phyloP scores from a whole-genome alignment of 176 grass and related monocot genomes.

The Puya raimondii region DNA sequence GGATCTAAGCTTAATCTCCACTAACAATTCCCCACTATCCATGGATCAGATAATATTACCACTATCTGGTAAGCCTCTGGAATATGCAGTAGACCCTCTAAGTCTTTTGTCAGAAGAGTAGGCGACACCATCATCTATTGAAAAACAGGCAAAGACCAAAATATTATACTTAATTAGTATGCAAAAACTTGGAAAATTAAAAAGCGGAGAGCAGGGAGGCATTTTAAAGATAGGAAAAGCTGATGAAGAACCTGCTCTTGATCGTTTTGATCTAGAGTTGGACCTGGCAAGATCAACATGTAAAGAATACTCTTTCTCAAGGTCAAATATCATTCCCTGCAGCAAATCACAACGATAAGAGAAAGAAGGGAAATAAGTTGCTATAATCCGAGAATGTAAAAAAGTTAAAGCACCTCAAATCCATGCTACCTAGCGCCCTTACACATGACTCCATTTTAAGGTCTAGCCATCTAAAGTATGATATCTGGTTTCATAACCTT shows the following conservation, averaged over 20 bases:
- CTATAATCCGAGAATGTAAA: neutral
- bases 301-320: constrained; percentile 70
- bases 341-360: constrained; percentile 5
- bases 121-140: constrained; percentile 32
- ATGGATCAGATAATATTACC: constrained; percentile 35
- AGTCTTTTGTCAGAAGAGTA: constrained; percentile 42
- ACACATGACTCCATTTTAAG: too few relatives aligned
- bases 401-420: neutral
- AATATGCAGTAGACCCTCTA: constrained; percentile 28
- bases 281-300: constrained; percentile 90
- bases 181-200: neutral
- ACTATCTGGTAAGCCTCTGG: constrained; percentile 53
- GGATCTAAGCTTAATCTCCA: constrained; percentile 1
- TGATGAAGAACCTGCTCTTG: constrained; percentile 52
- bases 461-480: too few relatives aligned
- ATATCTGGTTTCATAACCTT: too few relatives aligned
- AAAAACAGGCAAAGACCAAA: neutral
- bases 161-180: neutral
- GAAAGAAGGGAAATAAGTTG: neutral
- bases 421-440: neutral
- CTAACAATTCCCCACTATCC: neutral
- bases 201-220: neutral
- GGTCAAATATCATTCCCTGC: constrained; percentile 88
- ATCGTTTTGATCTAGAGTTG: constrained; percentile 80
- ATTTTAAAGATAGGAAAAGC: neutral